Conservation (phyloP, 306 rosid species). For the Ammopiptanthus mongolicus region DNA sequence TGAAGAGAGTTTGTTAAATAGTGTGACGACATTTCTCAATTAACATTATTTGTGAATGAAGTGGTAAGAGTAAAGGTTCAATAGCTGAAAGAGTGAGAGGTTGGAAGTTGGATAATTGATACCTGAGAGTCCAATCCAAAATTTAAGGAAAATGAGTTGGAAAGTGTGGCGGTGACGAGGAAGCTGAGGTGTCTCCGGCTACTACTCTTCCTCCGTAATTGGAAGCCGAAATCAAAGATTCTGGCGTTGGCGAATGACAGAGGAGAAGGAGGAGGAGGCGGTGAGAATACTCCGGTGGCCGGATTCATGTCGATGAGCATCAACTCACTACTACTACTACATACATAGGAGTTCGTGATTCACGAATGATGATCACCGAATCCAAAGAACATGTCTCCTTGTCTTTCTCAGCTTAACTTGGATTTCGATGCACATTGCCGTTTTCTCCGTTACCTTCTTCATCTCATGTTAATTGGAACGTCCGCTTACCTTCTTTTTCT, state of each 20-base stretch:
- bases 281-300: constrained; percentile 6
- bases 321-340: too few relatives aligned
- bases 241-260: constrained; percentile 17
- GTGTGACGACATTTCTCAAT: too few relatives aligned
- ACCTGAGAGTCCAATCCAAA: constrained; percentile 74
- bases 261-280: constrained; percentile 11
- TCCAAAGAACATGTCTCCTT: background rate
- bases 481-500: too few relatives aligned
- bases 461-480: too few relatives aligned
- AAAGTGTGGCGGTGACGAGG: constrained; percentile 58
- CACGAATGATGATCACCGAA: background rate
- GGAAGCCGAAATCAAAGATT: constrained; percentile 33
- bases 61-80: too few relatives aligned
- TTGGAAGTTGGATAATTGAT: background rate
- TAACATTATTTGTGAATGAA: too few relatives aligned
- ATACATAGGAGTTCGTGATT: background rate
- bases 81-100: too few relatives aligned
- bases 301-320: constrained; percentile 33
- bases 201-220: constrained; percentile 28
- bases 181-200: constrained; percentile 37
- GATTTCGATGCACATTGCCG: too few relatives aligned
- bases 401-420: too few relatives aligned
- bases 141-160: constrained; percentile 42
- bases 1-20: too few relatives aligned
- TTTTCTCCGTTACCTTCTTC: too few relatives aligned